Base-by-base conservation (phyloP, 164 flowering plant species). In the Platanus orientalis region DNA sequence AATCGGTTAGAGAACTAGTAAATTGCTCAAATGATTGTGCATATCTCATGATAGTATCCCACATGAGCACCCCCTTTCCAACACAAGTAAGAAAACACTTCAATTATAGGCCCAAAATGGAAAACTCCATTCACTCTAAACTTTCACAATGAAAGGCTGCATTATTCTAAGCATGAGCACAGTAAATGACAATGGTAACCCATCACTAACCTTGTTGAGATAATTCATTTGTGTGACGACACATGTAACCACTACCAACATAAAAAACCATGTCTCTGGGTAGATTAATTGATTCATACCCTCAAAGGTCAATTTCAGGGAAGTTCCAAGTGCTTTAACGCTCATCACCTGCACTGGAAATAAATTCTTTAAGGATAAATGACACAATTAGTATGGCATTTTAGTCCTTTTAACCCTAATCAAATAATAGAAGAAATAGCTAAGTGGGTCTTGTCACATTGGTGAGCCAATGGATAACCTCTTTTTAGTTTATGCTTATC, bases 251-350 rank as follows among this genome's bases (percentile, higher is more conserved):
- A 87, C 96, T 48, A 91, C 79, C 65, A 82, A 50, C 76, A 82
- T 61, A 65, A 91, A 91, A 61, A 83, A 74, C 97, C 97, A 91
- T 36, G 94, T 83, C 76, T 91, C 84, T 13, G 96, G 85, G 61
- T 79, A 91, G 63, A 80, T 65, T 64, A 87, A 61, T 69, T 87
- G 92, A 71, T 91, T 91, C 5, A 60, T 83, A 45, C 96, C 96
- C 73, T 82, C 87, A 59, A 89, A 83, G 5, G 97, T 89, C 67
- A 91, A 75, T 65, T 84, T 91, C 72, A 87, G 54, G 36, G 94
- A 75, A 67, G 88, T 91, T 51, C 97, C 97, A 36, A 91, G 81
- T 48, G 96, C 97, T 77, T 91, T 91, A 29, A 89, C 93, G 73
- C 96, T 86, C 97, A 91, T 91, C 63, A 91, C 97, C 97, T 91